Conservation (phyloP, 73 alveolate species). For the Stentor coeruleus region DNA sequence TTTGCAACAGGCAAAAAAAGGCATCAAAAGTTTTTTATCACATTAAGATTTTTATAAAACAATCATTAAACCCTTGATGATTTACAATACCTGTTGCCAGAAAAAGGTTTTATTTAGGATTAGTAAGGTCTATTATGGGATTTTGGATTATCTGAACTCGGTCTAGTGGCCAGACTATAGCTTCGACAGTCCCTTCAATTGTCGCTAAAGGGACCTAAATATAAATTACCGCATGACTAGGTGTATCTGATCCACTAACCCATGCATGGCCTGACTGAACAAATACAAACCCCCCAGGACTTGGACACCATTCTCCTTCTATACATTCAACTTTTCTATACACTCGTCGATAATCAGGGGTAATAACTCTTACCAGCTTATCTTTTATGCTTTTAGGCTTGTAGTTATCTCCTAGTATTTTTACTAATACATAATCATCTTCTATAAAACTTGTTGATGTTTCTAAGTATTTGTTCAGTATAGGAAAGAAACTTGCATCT, state of each 20-base stretch:
- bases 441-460: constrained; percentile 16
- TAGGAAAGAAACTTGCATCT: neutral
- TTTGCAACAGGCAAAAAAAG: no score
- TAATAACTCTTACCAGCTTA: neutral
- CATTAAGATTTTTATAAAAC: no score
- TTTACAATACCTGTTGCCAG: no score
- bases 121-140: no score
- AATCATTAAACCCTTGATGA: no score
- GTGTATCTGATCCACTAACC: neutral
- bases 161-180: constrained; percentile 21
- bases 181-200: neutral
- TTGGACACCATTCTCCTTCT: constrained; percentile 25
- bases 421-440: constrained; percentile 13
- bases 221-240: neutral
- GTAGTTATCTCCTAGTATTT: neutral
- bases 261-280: constrained; percentile 23
- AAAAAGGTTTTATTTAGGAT: no score
- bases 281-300: neutral
- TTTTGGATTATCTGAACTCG: neutral
- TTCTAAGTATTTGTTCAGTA: neutral
- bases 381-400: constrained; percentile 3
- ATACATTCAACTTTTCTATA: constrained; percentile 1
- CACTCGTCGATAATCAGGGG: neutral
- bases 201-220: neutral
- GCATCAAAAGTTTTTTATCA: no score